phyloP scores from a whole-genome alignment of 2,329 filamentous ascomycete species.

The Xylaria sp. region DNA sequence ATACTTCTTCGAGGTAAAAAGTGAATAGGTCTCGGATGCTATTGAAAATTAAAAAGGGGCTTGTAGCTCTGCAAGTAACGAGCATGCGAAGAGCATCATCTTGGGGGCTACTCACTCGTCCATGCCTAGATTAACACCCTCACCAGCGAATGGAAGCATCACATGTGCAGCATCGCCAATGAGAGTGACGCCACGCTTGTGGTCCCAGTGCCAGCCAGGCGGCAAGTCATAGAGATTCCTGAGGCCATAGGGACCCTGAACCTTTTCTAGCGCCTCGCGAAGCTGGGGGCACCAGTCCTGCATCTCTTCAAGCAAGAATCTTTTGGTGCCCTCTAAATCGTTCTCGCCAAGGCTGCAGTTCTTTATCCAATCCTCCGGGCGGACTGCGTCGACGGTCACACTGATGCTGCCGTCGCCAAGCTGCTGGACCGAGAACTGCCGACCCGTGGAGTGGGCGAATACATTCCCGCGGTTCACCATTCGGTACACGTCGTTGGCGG shows the following conservation, averaged over 20 bases:
- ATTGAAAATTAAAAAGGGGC: no score
- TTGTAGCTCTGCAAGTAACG: background rate
- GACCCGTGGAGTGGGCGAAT: background rate
- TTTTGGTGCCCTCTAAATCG: background rate
- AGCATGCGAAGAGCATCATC: background rate
- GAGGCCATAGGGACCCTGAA: background rate
- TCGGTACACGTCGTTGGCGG: background rate
- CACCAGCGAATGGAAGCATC: background rate
- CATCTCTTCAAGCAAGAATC: background rate
- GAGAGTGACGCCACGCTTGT: background rate
- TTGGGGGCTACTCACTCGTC: background rate
- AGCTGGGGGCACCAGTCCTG: conserved; percentile 2
- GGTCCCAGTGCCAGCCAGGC: background rate
- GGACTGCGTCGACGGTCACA: background rate
- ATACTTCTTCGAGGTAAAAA: background rate
- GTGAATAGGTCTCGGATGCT: no score
- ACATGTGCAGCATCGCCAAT: background rate
- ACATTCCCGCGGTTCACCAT: conserved; percentile 3
- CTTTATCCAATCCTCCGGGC: background rate
- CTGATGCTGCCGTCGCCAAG: background rate
- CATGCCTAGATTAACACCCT: background rate
- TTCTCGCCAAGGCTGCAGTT: background rate
- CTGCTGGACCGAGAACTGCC: background rate
- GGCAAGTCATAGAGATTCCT: background rate
- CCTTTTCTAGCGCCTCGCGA: background rate